Evolutionary conservation across 148 eudicot species (phyloP).

Genomic region (Polygonum maritimum): DNA sequence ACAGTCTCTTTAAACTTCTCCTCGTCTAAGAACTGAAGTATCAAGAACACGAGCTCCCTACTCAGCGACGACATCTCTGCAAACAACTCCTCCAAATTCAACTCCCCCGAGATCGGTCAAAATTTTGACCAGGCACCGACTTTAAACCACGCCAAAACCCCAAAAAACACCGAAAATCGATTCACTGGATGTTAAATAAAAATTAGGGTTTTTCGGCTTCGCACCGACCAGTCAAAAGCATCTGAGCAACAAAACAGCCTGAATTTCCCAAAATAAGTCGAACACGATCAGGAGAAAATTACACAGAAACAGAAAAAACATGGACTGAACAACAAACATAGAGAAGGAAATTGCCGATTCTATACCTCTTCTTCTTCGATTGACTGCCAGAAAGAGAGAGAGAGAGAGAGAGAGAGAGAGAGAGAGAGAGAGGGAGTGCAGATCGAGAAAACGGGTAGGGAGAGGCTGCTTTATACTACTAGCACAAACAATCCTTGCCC

Average conservation of each 20-base stretch:
- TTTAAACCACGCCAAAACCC: not conserved
- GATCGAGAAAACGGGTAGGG: constrained; percentile 11
- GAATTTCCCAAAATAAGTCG: constrained; percentile 1
- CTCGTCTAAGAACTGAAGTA: constrained; percentile 11
- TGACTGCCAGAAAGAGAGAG: not conserved
- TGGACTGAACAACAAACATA: not conserved
- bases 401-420: not conserved
- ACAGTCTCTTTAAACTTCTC: constrained; percentile 11
- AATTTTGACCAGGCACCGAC: not conserved
- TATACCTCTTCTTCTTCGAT: constrained; percentile 7
- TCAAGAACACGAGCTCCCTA: constrained; percentile 10
- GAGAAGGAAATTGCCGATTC: not conserved
- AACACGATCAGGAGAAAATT: not conserved
- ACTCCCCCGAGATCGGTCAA: not conserved
- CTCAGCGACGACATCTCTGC: constrained; percentile 7
- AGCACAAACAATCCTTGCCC: not conserved
- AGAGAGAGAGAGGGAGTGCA: constrained; percentile 6
- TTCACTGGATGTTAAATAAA: not conserved
- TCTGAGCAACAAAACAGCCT: not conserved
- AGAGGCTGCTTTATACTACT: constrained; percentile 7
- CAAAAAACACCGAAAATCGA: not conserved
- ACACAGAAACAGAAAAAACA: not conserved
- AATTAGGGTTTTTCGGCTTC: constrained; percentile 5
- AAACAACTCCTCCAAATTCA: constrained; percentile 3
- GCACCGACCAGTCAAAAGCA: constrained; percentile 7